phyloP scores from a whole-genome alignment of 2,329 filamentous ascomycete species.

The Lizonia empirigonia region DNA sequence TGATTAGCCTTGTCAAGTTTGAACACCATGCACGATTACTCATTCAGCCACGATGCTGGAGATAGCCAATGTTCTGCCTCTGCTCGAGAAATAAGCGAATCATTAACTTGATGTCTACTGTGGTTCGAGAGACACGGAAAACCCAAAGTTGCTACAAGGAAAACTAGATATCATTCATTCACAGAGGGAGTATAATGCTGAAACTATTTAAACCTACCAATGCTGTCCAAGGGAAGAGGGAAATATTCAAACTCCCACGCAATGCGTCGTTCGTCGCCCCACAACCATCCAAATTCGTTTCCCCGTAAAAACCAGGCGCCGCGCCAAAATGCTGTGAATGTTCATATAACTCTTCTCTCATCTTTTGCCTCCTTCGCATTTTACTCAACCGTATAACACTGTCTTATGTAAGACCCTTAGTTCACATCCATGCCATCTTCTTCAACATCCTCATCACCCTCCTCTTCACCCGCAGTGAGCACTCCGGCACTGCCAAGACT shows the following conservation, averaged over 20 bases:
- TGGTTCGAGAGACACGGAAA: too few relatives aligned
- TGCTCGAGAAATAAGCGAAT: too few relatives aligned
- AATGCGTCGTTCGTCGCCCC: constrained; percentile 7
- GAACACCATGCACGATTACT: too few relatives aligned
- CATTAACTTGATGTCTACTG: too few relatives aligned
- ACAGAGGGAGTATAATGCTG: background rate
- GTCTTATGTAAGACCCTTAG: constrained; percentile 6
- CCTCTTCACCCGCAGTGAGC: constrained; percentile 49
- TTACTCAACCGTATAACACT: background rate
- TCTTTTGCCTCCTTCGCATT: background rate
- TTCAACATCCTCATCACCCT: constrained; percentile 51
- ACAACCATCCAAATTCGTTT: background rate
- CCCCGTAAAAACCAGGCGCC: constrained; percentile 9
- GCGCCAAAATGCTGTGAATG: constrained; percentile 13
- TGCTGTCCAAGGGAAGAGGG: background rate
- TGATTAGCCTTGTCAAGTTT: too few relatives aligned
- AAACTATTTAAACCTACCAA: background rate
- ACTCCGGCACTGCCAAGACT: constrained; percentile 47
- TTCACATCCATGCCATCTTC: constrained; percentile 52
- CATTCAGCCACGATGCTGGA: too few relatives aligned
- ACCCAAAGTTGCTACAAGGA: too few relatives aligned
- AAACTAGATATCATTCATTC: too few relatives aligned
- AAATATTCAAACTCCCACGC: constrained; percentile 10
- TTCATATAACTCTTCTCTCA: background rate
- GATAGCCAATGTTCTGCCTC: too few relatives aligned